Conservation (phyloP, 371 early-diverging fungal genomes). For the Actinomortierella wolfii region DNA sequence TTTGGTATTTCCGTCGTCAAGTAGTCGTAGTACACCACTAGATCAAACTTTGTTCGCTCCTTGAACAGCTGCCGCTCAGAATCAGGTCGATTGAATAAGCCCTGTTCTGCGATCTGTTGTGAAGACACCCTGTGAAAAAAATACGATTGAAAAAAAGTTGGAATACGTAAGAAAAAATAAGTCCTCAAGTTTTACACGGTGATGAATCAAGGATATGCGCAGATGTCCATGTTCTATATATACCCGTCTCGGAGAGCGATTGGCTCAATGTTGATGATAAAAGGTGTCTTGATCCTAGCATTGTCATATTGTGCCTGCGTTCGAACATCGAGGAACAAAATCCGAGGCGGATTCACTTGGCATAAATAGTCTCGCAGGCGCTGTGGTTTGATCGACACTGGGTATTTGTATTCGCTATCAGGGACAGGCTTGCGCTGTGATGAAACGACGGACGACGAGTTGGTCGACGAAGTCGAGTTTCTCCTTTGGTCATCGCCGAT, state of each 20-base stretch:
- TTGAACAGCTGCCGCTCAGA: conserved; percentile 65
- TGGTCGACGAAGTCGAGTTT: too few species aligned
- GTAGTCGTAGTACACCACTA: conserved; percentile 80
- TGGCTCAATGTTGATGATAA: conserved; percentile 84
- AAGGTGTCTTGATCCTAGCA: conserved; percentile 74
- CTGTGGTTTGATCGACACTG: conserved; percentile 32
- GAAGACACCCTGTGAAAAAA: conserved; percentile 42
- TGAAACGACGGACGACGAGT: too few species aligned
- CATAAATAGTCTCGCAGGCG: conserved; percentile 50
- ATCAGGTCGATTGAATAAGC: conserved; percentile 50
- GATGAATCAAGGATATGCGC: too few species aligned
- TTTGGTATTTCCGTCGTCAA: conserved; percentile 13
- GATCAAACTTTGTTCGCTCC: conserved; percentile 68
- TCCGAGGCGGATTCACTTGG: conserved; percentile 43
- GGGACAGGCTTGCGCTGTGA: too few species aligned
- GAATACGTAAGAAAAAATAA: too few species aligned
- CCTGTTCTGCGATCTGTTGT: conserved; percentile 53
- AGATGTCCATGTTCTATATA: too few species aligned
- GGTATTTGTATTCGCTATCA: conserved; percentile 17
- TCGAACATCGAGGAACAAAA: conserved; percentile 88
- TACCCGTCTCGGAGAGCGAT: conserved; percentile 62
- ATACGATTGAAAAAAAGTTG: background rate
- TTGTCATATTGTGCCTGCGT: conserved; percentile 64
- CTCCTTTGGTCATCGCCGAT: too few species aligned
- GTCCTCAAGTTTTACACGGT: too few species aligned